Conservation (phyloP, 345 rosid genomes). For the Kandelia obovata region DNA sequence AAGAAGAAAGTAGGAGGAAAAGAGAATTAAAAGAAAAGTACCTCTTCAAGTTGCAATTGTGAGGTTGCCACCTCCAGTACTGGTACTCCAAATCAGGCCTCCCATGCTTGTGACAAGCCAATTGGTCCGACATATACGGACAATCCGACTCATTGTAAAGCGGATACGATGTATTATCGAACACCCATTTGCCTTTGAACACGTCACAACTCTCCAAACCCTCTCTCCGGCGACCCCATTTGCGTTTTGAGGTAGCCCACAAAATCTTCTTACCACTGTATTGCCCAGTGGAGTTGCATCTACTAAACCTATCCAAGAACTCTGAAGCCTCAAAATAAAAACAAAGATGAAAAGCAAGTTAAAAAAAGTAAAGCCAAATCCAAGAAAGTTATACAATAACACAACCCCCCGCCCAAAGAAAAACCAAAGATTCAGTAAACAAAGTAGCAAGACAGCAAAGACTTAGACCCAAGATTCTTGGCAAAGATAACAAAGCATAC, state of each 20-base stretch:
- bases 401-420: not conserved
- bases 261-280: constrained; percentile 64
- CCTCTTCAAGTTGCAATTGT: constrained; percentile 79
- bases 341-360: not conserved
- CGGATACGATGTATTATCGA: constrained; percentile 68
- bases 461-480: not conserved
- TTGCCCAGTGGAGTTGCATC: constrained; percentile 64
- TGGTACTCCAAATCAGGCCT: constrained; percentile 75
- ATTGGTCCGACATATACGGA: constrained; percentile 96
- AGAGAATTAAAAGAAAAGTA: constrained; percentile 3
- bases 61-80: constrained; percentile 98
- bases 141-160: constrained; percentile 77
- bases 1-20: not conserved
- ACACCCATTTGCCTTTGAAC: constrained; percentile 85
- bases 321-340: constrained; percentile 26
- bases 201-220: constrained; percentile 61
- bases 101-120: constrained; percentile 96
- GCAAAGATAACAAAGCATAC: constrained; percentile 25
- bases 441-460: not conserved
- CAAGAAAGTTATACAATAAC: not conserved
- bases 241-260: constrained; percentile 37
- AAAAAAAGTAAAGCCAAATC: not conserved
- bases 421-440: not conserved
- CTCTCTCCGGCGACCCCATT: constrained; percentile 28
- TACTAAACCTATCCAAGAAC: constrained; percentile 75